Percentiles rank a stretch among this genome's conserved stretches.
Evolutionary conservation across 1,284 basidiomycete species (phyloP).

Genomic region (Meripilus lineatus): DNA sequence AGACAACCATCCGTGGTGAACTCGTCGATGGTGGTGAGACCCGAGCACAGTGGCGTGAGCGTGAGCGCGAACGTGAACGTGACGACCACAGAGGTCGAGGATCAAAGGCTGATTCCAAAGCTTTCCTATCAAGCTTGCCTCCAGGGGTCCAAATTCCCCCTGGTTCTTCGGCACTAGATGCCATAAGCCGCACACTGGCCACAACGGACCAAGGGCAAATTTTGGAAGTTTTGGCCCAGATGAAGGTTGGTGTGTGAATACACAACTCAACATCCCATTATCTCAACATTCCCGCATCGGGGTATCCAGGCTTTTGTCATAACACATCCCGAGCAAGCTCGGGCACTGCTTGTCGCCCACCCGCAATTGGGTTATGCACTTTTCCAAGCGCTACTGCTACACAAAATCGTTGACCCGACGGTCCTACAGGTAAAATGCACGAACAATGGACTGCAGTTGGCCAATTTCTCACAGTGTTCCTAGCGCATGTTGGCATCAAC

Average conservation of each 20-base stretch:
- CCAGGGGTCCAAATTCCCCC: constrained; percentile 73
- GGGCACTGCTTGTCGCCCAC: constrained; percentile 72
- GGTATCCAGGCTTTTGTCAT: constrained; percentile 76
- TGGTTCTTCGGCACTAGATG: constrained; percentile 78
- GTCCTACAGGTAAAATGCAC: constrained; percentile 60
- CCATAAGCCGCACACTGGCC: constrained; percentile 85
- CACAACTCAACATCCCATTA: no score
- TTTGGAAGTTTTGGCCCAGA: constrained; percentile 94
- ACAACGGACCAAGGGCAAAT: constrained; percentile 81
- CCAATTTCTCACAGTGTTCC: neutral
- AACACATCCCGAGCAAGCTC: constrained; percentile 88
- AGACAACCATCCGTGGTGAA: constrained; percentile 57
- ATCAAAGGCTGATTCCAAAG: constrained; percentile 35
- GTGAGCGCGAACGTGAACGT: constrained; percentile 30
- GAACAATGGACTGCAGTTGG: neutral
- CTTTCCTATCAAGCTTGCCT: constrained; percentile 68
- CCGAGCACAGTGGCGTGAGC: constrained; percentile 50
- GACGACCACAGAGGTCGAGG: constrained; percentile 12
- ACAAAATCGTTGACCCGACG: constrained; percentile 90
- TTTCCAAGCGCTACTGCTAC: constrained; percentile 91
- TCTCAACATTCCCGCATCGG: constrained; percentile 3
- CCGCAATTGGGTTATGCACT: constrained; percentile 96
- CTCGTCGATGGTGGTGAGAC: constrained; percentile 56
- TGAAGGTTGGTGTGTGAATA: constrained; percentile 71
- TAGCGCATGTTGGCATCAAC: constrained; percentile 61